Conservation (phyloP, 2,329 filamentous ascomycete genomes). For the Aspergillus pseudoglaucus region DNA sequence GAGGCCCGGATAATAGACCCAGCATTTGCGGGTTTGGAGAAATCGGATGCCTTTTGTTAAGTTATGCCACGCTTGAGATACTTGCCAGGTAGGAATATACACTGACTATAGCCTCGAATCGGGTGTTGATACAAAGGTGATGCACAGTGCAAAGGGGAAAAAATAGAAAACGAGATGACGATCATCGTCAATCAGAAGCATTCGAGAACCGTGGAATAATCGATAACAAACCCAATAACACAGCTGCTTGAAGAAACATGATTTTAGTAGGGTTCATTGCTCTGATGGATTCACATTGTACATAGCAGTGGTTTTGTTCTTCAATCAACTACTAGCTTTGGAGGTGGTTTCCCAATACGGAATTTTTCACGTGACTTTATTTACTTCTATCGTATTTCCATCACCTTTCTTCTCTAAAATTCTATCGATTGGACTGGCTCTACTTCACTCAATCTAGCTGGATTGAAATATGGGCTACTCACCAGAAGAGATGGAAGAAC, state of each 20-base stretch:
- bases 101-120: neutral
- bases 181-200: neutral
- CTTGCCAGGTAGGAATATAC: neutral
- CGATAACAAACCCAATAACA: neutral
- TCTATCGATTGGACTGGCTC: no score
- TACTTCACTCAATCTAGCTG: no score
- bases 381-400: no score
- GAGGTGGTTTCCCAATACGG: neutral
- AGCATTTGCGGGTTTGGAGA: constrained; percentile 1
- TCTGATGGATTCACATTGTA: neutral
- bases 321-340: neutral
- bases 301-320: neutral
- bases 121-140: neutral
- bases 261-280: neutral
- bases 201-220: neutral
- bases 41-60: neutral
- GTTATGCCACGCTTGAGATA: neutral
- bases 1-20: neutral
- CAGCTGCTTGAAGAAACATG: neutral
- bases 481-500: no score
- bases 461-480: no score
- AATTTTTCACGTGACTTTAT: neutral
- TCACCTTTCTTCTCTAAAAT: no score
- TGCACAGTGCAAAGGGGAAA: constrained; percentile 1
- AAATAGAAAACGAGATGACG: constrained; percentile 2